Evolutionary conservation across 2,329 filamentous ascomycete genomes (phyloP).

Genomic region (Metarhizium robertsii): DNA sequence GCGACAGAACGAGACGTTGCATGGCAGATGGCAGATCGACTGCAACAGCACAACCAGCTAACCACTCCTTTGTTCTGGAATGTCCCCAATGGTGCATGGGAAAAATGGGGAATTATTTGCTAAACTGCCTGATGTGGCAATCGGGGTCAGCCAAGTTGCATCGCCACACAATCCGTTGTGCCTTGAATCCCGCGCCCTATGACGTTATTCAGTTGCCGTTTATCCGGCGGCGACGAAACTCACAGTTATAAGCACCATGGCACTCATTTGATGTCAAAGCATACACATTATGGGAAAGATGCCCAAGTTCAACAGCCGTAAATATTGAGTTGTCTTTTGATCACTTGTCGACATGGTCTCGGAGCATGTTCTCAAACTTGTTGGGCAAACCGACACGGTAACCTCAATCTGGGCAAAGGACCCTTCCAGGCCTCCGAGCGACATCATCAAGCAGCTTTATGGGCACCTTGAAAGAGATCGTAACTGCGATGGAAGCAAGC

Average conservation of each 20-base stretch:
- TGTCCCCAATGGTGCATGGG: no score
- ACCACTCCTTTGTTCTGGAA: no score
- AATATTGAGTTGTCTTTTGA: background rate
- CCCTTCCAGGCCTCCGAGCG: slow-evolving; percentile 39
- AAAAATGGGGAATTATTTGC: no score
- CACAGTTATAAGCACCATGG: background rate
- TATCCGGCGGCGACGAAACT: background rate
- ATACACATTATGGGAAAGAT: background rate
- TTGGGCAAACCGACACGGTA: slow-evolving; percentile 44
- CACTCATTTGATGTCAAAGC: background rate
- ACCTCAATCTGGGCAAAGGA: slow-evolving; percentile 46
- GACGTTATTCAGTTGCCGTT: slow-evolving; percentile 2
- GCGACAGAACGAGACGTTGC: no score
- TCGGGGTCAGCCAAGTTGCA: background rate
- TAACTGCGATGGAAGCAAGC: slow-evolving; percentile 5
- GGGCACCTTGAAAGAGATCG: slow-evolving; percentile 16
- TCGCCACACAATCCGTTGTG: background rate
- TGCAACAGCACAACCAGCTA: no score
- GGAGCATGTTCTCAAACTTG: slow-evolving; percentile 36
- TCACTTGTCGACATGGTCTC: slow-evolving; percentile 18
- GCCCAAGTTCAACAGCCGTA: background rate
- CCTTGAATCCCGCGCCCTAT: background rate
- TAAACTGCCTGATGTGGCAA: no score
- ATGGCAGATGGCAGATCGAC: no score
- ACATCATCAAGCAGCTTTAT: slow-evolving; percentile 49